These are phyloP conservation scores for Tetrahymena borealis DNA, from an alignment of 73 alveolate genomes.

Conservation along the genomic window DNA sequence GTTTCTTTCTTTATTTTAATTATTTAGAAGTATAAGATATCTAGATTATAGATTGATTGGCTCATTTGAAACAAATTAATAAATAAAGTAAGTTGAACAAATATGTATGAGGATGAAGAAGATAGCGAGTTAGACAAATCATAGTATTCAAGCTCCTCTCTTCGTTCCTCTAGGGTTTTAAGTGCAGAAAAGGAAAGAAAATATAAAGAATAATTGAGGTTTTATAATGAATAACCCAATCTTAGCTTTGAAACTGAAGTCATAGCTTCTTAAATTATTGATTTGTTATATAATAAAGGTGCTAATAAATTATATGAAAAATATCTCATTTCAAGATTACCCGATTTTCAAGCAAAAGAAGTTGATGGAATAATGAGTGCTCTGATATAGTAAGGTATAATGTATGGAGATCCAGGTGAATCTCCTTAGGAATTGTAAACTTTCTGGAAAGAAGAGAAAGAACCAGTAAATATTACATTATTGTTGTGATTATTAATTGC, in stretches of 20 bases:
- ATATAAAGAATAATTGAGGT: neutral
- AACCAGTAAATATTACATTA: neutral
- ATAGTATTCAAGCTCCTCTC: neutral
- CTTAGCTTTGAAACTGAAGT: neutral
- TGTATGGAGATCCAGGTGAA: conserved; percentile 4
- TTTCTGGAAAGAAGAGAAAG: neutral
- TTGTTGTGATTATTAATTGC: neutral
- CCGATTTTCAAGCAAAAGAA: neutral
- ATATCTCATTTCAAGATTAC: neutral
- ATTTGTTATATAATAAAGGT: neutral
- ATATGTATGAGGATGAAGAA: neutral
- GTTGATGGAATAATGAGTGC: neutral
- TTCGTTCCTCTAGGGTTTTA: neutral
- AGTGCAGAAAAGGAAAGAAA: neutral
- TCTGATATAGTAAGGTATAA: neutral
- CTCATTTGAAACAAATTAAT: neutral
- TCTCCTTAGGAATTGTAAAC: neutral
- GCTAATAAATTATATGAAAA: neutral
- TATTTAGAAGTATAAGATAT: neutral
- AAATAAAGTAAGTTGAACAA: neutral
- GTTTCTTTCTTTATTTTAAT: neutral
- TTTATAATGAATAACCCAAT: neutral
- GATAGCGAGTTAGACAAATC: neutral
- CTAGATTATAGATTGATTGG: neutral
- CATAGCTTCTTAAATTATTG: neutral